phyloP scores from a whole-genome alignment of 2,329 filamentous ascomycete species.

The Trichoderma atroviride region DNA sequence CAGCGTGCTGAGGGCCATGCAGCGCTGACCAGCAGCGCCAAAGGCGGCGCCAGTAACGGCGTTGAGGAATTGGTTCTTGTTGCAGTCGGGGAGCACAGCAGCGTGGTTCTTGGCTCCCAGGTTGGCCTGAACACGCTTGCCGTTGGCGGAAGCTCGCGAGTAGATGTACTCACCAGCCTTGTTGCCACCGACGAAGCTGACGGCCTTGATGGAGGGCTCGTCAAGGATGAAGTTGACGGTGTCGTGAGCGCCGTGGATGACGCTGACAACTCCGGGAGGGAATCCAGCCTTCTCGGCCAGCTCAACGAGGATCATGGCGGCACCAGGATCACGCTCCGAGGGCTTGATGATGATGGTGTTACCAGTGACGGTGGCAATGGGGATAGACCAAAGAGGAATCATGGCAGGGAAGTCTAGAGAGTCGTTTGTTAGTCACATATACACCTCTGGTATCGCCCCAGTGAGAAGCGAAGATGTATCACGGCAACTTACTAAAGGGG shows the following conservation, averaged over 20 bases:
- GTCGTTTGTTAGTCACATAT: slow-evolving; percentile 23
- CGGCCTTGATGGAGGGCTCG: slow-evolving; percentile 80
- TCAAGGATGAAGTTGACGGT: slow-evolving; percentile 87
- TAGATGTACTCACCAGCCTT: slow-evolving; percentile 90
- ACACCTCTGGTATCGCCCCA: too few species aligned
- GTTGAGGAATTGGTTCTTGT: slow-evolving; percentile 88
- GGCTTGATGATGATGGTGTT: slow-evolving; percentile 87
- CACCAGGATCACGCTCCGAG: slow-evolving; percentile 81
- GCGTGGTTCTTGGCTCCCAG: slow-evolving; percentile 88
- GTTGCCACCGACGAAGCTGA: slow-evolving; percentile 85
- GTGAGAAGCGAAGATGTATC: too few species aligned
- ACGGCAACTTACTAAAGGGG: slow-evolving; percentile 69
- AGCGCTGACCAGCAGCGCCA: slow-evolving; percentile 81
- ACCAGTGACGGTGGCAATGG: slow-evolving; percentile 79
- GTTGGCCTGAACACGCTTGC: slow-evolving; percentile 87
- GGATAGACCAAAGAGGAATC: slow-evolving; percentile 91
- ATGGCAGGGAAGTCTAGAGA: slow-evolving; percentile 79
- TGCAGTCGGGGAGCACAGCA: slow-evolving; percentile 80
- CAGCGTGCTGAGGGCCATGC: slow-evolving; percentile 82
- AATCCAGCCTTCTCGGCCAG: slow-evolving; percentile 79
- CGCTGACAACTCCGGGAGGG: slow-evolving; percentile 78
- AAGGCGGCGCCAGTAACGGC: slow-evolving; percentile 83
- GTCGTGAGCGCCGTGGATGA: slow-evolving; percentile 78
- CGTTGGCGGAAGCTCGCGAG: slow-evolving; percentile 74
- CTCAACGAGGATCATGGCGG: slow-evolving; percentile 83